These are phyloP conservation scores for Fusarium odoratissimum DNA, from an alignment of 2,329 filamentous ascomycete species.

Conservation along the genomic window DNA sequence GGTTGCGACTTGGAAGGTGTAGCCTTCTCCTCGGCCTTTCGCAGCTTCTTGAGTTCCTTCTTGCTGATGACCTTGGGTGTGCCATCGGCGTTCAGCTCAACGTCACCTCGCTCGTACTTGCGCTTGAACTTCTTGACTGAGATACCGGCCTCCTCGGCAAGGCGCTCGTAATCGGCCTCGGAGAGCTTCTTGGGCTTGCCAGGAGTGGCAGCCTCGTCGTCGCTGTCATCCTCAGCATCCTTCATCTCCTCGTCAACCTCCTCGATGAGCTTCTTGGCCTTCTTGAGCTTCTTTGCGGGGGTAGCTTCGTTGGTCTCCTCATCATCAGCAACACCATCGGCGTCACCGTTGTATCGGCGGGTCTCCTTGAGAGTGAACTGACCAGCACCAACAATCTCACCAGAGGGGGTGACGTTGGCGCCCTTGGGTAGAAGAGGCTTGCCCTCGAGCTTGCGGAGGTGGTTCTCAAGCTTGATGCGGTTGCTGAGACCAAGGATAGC, in stretches of 20 bases:
- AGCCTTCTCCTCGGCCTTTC: constrained; percentile 68
- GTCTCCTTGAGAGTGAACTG: constrained; percentile 95
- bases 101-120: constrained; percentile 81
- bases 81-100: constrained; percentile 73
- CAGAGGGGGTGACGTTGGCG: constrained; percentile 79
- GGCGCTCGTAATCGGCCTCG: constrained; percentile 67
- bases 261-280: constrained; percentile 57
- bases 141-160: constrained; percentile 75
- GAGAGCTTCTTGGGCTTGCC: constrained; percentile 59
- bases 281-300: constrained; percentile 50
- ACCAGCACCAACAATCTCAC: constrained; percentile 70
- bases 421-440: constrained; percentile 86
- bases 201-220: constrained; percentile 49
- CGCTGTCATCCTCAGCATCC: constrained; percentile 56
- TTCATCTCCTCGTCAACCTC: constrained; percentile 59
- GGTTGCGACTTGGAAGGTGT: constrained; percentile 57
- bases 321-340: constrained; percentile 81
- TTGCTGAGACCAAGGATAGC: constrained; percentile 80
- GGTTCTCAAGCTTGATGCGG: constrained; percentile 79
- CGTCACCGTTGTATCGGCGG: constrained; percentile 93
- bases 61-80: constrained; percentile 76
- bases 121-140: constrained; percentile 82
- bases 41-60: constrained; percentile 80
- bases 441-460: constrained; percentile 83
- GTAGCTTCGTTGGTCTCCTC: constrained; percentile 59